These are phyloP conservation scores for Claviceps sorghi DNA, from an alignment of 2,329 filamentous ascomycete species.

Conservation along the genomic window DNA sequence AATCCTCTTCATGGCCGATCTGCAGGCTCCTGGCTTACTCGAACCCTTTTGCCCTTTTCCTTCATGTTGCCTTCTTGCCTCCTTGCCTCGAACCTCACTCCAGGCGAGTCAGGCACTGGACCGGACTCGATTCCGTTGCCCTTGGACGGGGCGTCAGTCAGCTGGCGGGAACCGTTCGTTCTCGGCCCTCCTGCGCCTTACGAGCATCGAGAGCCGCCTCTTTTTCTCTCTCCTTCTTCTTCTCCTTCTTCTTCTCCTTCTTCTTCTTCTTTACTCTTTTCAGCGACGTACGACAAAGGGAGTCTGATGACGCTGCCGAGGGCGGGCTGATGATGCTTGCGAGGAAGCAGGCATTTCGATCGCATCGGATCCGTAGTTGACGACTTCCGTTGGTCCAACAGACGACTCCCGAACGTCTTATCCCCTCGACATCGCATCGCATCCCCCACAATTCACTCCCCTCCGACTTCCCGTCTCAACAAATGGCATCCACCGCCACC, in stretches of 20 bases:
- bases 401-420: too few species aligned
- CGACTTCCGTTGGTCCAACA: neutral
- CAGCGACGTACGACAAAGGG: neutral
- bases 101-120: too few species aligned
- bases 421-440: too few species aligned
- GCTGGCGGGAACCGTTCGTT: neutral
- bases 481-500: slow-evolving; percentile 13
- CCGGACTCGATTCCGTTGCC: neutral
- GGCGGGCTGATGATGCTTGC: neutral
- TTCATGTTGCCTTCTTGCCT: too few species aligned
- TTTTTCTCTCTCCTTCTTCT: neutral
- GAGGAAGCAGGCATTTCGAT: neutral
- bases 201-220: neutral
- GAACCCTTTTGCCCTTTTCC: neutral
- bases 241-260: too few species aligned
- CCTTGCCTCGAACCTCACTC: too few species aligned
- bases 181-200: neutral
- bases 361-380: neutral
- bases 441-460: too few species aligned
- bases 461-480: too few species aligned
- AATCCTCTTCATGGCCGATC: neutral
- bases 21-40: neutral
- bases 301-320: neutral
- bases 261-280: too few species aligned
- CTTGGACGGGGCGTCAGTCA: neutral